Base-by-base conservation (phyloP, 2,329 filamentous ascomycete genomes). In the Amesomyces nigricolor region DNA sequence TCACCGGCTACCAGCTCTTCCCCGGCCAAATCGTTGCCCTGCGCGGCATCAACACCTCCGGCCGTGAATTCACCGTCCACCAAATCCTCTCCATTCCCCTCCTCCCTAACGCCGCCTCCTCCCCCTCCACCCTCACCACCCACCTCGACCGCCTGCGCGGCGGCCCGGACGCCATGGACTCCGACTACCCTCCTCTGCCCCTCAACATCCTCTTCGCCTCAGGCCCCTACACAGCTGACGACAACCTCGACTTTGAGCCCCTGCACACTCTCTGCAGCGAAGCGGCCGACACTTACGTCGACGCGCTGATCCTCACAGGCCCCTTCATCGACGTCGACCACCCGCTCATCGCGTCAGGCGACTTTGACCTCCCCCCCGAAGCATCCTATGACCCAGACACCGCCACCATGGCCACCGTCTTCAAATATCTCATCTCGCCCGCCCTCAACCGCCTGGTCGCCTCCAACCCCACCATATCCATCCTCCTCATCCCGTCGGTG, bases 251-350 rank as follows among this genome's bases (percentile, higher is more conserved):
- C 62, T 99, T 91, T 67, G 88, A 95, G 65, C 88, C 92, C 7
- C 75, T 99, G 1, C 85, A 91, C 65, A 83, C 88, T 30, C 78
- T 99, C 14, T 92, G 92, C 67, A 80, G 81, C 62, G 85, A 86
- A 64, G 91, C 91, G 8, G 84, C 83, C 14, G 83, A 89, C 61
- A 81, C 79, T 19, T 85, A 82, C 61, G 88, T 86, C 10, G 94
- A 99, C 68, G 82, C 83, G 3, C 73, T 99, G 29, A 79, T 97
- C 43, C 77, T 99, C 8, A 76, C 82, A 4, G 94, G 94, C 0
- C 94, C 94, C 0, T 96, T 99, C 68, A 78, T 99, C 62, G 94
- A 97, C 68, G 78, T 87, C 37, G 91, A 96, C 64, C 94, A 99
- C 68, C 92, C 94, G 0, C 77, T 95, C 26, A 81, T 99, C 52